Evolutionary conservation across 1,284 basidiomycete genomes (phyloP).

Genomic region (Cystobasidium pallidum): DNA sequence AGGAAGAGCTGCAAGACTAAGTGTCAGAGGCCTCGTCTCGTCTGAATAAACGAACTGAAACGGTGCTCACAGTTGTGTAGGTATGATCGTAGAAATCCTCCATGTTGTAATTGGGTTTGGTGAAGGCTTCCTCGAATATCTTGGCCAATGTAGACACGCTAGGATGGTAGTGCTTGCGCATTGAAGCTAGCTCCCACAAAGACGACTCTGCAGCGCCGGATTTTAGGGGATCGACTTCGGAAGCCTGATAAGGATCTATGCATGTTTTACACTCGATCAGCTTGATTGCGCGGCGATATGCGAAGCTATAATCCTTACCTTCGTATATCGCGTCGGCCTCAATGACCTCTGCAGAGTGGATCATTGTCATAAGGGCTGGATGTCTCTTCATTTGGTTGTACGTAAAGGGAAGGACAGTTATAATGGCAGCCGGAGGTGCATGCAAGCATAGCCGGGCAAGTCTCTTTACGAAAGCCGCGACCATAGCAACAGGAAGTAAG

Average conservation of each 20-base stretch:
- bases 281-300: no score
- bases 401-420: conserved; percentile 87
- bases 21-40: background rate
- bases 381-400: conserved; percentile 95
- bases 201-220: conserved; percentile 83
- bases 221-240: conserved; percentile 73
- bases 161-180: conserved; percentile 81
- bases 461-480: conserved; percentile 93
- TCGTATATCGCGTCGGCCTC: conserved; percentile 21
- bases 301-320: background rate
- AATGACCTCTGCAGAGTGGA: conserved; percentile 64
- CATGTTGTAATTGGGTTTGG: conserved; percentile 82
- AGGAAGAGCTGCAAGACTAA: conserved; percentile 71
- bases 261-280: background rate
- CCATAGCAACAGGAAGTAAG: conserved; percentile 80
- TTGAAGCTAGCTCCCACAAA: conserved; percentile 85
- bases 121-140: conserved; percentile 89
- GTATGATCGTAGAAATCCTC: conserved; percentile 98
- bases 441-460: conserved; percentile 79
- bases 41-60: background rate
- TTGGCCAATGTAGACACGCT: conserved; percentile 80
- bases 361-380: conserved; percentile 87
- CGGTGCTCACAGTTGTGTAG: conserved; percentile 75
- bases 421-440: conserved; percentile 85
- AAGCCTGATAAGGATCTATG: conserved; percentile 72